Conservation (phyloP, 2,329 filamentous ascomycete species). For the Hypoxylon sp. region DNA sequence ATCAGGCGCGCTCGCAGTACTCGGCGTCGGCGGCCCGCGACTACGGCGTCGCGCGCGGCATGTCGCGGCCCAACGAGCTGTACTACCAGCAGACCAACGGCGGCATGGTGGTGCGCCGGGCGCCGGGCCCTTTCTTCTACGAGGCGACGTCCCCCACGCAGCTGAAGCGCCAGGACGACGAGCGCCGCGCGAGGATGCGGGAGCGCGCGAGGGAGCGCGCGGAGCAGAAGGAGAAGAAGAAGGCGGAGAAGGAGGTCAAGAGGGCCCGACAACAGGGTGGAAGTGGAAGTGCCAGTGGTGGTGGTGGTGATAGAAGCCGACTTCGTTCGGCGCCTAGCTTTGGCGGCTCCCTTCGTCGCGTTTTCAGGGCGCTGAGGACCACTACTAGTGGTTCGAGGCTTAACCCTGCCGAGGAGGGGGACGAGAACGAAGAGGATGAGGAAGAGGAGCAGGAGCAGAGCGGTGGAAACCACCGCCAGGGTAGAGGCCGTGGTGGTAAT, state of each 20-base stretch:
- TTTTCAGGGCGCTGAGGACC: constrained; percentile 29
- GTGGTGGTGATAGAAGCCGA: background rate
- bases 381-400: background rate
- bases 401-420: background rate
- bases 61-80: background rate
- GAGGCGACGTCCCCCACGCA: constrained; percentile 20
- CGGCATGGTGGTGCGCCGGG: constrained; percentile 11
- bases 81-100: background rate
- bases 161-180: constrained; percentile 22
- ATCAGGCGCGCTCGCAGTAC: too few species aligned
- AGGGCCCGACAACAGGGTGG: background rate
- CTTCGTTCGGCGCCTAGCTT: constrained; percentile 26
- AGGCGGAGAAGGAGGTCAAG: constrained; percentile 15
- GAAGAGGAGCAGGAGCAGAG: background rate
- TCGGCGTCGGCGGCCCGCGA: too few species aligned
- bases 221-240: constrained; percentile 24
- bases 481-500: background rate
- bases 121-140: constrained; percentile 37
- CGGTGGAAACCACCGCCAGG: background rate
- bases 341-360: constrained; percentile 32
- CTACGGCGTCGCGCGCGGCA: background rate
- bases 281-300: background rate
- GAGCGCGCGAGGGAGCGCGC: constrained; percentile 30
- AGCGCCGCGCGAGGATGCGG: constrained; percentile 20
- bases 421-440: constrained; percentile 1